Base-by-base conservation (phyloP, 768 basidiomycete genomes). In the Hygrocybe punicea region DNA sequence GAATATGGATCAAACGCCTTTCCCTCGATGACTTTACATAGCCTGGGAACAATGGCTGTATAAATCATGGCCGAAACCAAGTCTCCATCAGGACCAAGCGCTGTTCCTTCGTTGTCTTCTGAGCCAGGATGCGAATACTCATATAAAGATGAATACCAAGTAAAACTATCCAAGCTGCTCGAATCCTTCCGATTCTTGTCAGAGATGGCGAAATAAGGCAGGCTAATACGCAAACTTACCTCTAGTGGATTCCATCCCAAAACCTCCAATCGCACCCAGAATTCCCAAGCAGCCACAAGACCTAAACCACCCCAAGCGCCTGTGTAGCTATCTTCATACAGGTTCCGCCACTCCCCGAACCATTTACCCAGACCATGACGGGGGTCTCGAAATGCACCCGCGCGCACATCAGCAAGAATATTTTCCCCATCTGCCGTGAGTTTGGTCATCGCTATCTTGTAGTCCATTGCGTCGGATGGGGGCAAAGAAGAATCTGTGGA, bases 301-400 rank as follows among this genome's bases (percentile, higher is more conserved):
- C 87, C 92, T 53, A 95, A 75, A 4, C 93, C 91, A 47, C 94
- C 94, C 93, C 91, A 98, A 4, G 95, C 95, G 37, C 89, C 86
- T 2, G 80, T 74, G 72, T 96, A 98, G 58, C 82, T 92, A 60
- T 98, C 94, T 5, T 76, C 77, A 62, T 87, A 93, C 59, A 77
- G 79, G 58, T 81, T 77, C 53, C 93, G 77, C 95, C 95, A 98
- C 61, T 67, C 77, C 68, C 49, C 58, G 47, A 57, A 62, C 60
- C 60, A 62, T 25, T 58, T 78, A 88, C 69, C 82, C 42, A 69
- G 69, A 0, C 92, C 93, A 55, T 82, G 78, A 9, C 75, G 77
- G 1, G 94, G 93, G 70, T 95, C 85, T 55, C 78, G 78, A 72
- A 96, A 97, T 61, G 94, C 94, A 47, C 84, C 82, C 11, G 89